Percentiles rank a stretch among this genome's conserved stretches.
These are phyloP conservation scores for Blastobotrys capitulatus DNA, from an alignment of 1,139 yeast genomes.

Conservation along the genomic window DNA sequence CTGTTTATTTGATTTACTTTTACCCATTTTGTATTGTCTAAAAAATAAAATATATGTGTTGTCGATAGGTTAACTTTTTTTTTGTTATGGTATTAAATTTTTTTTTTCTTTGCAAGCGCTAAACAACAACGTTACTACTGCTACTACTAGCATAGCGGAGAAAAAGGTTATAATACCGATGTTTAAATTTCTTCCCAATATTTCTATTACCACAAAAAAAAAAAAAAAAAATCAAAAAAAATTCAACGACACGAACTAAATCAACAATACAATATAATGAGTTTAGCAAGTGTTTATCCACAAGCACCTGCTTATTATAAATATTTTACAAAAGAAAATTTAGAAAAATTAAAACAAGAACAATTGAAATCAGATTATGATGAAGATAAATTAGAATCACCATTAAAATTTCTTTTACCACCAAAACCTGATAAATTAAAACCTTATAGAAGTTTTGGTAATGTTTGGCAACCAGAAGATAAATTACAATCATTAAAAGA, in stretches of 20 bases:
- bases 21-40: constrained; percentile 3
- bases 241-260: no score
- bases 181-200: not conserved
- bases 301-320: constrained; percentile 79
- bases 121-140: no score
- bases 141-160: no score
- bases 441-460: constrained; percentile 75
- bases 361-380: constrained; percentile 18
- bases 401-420: constrained; percentile 53
- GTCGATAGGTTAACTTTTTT: not conserved
- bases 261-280: no score
- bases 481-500: constrained; percentile 60
- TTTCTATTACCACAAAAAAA: not conserved
- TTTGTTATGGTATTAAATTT: not conserved
- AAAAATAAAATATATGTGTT: no score
- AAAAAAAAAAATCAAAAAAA: not conserved
- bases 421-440: constrained; percentile 55
- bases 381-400: constrained; percentile 15
- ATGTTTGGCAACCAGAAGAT: constrained; percentile 72
- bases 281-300: constrained; percentile 64
- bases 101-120: not conserved
- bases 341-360: constrained; percentile 34
- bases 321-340: constrained; percentile 60
- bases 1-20: constrained; percentile 2
- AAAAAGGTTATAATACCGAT: no score